A percentile compares a stretch with the other conserved stretches of the same genome.
These are phyloP conservation scores for Tylopilus rubrobrunneus DNA, from an alignment of 768 basidiomycete genomes.

Conservation along the genomic window DNA sequence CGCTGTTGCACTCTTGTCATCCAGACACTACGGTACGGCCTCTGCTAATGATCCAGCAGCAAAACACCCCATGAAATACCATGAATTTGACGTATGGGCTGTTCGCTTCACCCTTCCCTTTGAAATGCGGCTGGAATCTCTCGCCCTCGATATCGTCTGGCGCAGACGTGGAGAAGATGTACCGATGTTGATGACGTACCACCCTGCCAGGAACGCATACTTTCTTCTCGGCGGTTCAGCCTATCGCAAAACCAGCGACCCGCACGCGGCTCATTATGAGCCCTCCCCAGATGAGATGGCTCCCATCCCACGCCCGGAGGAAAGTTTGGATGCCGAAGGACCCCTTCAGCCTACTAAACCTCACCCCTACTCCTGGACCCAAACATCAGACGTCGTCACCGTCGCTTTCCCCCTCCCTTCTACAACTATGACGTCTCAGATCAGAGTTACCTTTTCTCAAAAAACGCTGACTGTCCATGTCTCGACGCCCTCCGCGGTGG, in stretches of 20 bases:
- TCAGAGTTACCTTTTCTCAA: constrained; percentile 64
- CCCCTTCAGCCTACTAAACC: constrained; percentile 44
- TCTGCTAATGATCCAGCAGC: constrained; percentile 11
- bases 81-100: constrained; percentile 66
- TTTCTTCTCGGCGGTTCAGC: constrained; percentile 55
- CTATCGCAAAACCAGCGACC: constrained; percentile 43
- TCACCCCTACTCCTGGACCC: constrained; percentile 90
- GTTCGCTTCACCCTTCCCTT: constrained; percentile 47
- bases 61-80: constrained; percentile 26
- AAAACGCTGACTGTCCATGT: constrained; percentile 66
- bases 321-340: constrained; percentile 44
- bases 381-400: constrained; percentile 78
- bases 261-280: constrained; percentile 39
- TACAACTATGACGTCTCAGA: constrained; percentile 54
- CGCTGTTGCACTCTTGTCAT: constrained; percentile 54
- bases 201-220: constrained; percentile 42
- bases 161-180: constrained; percentile 65
- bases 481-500: constrained; percentile 30
- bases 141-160: constrained; percentile 58
- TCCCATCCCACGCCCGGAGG: constrained; percentile 61
- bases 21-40: constrained; percentile 42
- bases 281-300: constrained; percentile 65
- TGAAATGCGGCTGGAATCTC: constrained; percentile 27
- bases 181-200: constrained; percentile 56
- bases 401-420: constrained; percentile 83